Base-by-base conservation (phyloP, 495 filamentous ascomycete genomes). In the Aspergillus ostianus region DNA sequence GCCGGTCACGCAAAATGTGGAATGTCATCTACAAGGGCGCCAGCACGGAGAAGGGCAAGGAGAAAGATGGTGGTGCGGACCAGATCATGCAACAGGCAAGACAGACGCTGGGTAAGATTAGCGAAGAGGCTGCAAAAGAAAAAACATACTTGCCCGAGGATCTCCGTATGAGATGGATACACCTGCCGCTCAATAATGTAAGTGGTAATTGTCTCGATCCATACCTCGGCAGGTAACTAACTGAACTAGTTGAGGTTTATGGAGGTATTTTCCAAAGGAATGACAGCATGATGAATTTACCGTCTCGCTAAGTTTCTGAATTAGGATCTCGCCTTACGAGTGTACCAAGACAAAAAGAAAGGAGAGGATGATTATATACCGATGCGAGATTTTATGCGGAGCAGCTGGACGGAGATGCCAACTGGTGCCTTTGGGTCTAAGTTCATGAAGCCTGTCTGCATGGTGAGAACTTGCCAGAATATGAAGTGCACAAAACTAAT, bases 351-450 rank as follows among this genome's bases (percentile, higher is more conserved):
- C n/a, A 56, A 56, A 6, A 26, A 56, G 8, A 9, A 15, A 20
- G 47, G 12, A 1, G 47, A 29, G 17, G 20, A 56, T 9, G 36
- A 56, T 7, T 56, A 47, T 47, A 2, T 56, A 23, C 19, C 36
- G 13, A n/a, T 47, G n/a, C 53, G 41, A 21, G 27, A 56, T 21
- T 56, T 56, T 29, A 19, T 56, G 10, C 53, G 41, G 12, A 47
- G 36, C 18, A 56, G 36, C 41, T 56, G 41, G 53, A 21, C 45
- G n/a, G 53, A 56, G 21, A 17, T 56, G 17, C 12, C 36, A 17
- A 56, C 17, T 56, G 41, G 7, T 10, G 8, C 53, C 4, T 23
- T 17, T 6, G 23, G 27, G 18, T 17, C 53, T 19, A 56, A 56
- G 20, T 56, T 56, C 44, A 56, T 56, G 41, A 56, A 56, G 10